A percentile compares a stretch with the other conserved stretches of the same genome.
phyloP scores from a whole-genome alignment of 2,329 filamentous ascomycete species.

The Botryotinia narcissicola region DNA sequence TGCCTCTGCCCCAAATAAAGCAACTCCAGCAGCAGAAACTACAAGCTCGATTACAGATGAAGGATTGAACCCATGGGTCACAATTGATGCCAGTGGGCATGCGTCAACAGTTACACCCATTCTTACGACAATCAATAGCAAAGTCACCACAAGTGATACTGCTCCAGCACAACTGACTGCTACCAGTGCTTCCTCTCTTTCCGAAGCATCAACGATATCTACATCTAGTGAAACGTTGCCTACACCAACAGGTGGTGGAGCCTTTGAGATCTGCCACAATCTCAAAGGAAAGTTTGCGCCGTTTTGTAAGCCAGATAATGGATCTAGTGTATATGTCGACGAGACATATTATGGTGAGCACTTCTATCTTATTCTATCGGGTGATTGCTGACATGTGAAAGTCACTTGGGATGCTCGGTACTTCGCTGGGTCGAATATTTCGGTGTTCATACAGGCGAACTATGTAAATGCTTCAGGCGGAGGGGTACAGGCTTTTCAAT shows the following conservation, averaged over 20 bases:
- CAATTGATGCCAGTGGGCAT: slow-evolving; percentile 32
- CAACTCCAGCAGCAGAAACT: background rate
- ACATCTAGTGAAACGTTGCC: slow-evolving; percentile 22
- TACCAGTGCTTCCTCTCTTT: slow-evolving; percentile 22
- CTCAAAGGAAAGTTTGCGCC: slow-evolving; percentile 32
- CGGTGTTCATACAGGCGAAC: slow-evolving; percentile 34
- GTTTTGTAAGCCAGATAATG: slow-evolving; percentile 37
- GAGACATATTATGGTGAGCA: slow-evolving; percentile 35
- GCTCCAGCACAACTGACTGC: slow-evolving; percentile 29
- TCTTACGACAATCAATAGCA: slow-evolving; percentile 30
- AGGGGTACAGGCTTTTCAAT: slow-evolving; percentile 35
- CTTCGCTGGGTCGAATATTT: slow-evolving; percentile 30
- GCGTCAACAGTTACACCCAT: slow-evolving; percentile 34
- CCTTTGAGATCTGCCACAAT: slow-evolving; percentile 36
- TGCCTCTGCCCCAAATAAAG: background rate
- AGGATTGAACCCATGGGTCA: slow-evolving; percentile 32
- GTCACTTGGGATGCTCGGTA: slow-evolving; percentile 37
- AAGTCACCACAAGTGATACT: slow-evolving; percentile 30
- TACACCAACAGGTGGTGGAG: slow-evolving; percentile 31
- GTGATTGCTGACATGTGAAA: slow-evolving; percentile 15
- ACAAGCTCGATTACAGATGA: slow-evolving; percentile 11
- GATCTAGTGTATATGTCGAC: slow-evolving; percentile 33
- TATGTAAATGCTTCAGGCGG: slow-evolving; percentile 33
- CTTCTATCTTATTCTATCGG: background rate
- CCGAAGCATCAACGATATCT: slow-evolving; percentile 19